Conservation (phyloP, 306 rosid genomes). For the Medicago ruthenica region DNA sequence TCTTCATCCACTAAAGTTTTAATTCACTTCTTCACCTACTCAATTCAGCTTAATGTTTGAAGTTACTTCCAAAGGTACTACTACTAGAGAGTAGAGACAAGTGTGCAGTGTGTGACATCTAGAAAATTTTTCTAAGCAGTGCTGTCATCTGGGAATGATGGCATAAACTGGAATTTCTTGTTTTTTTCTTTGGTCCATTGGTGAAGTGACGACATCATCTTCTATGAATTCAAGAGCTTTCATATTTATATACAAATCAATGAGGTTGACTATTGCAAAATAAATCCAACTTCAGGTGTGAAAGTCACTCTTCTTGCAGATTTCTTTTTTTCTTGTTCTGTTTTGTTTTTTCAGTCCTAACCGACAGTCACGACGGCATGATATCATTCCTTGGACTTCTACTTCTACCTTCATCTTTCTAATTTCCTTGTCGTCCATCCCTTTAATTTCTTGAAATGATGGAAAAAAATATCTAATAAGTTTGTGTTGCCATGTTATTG, state of each 20-base stretch:
- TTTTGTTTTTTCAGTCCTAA: slow-evolving; percentile 17
- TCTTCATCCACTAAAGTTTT: background rate
- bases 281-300: slow-evolving; percentile 52
- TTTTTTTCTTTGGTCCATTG: background rate
- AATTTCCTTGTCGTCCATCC: too few species aligned
- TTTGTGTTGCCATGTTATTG: too few species aligned
- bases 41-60: too few species aligned
- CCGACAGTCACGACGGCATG: slow-evolving; percentile 34
- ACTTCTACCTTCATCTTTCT: slow-evolving; percentile 36
- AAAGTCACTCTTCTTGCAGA: slow-evolving; percentile 31
- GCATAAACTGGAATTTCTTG: background rate
- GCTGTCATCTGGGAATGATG: background rate
- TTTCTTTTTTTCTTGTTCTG: slow-evolving; percentile 24
- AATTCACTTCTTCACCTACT: too few species aligned
- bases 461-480: too few species aligned
- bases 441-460: too few species aligned
- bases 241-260: slow-evolving; percentile 25
- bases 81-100: slow-evolving; percentile 37
- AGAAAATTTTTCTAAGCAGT: background rate
- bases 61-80: slow-evolving; percentile 42
- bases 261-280: slow-evolving; percentile 20
- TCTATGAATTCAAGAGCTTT: slow-evolving; percentile 39
- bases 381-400: slow-evolving; percentile 31
- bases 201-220: slow-evolving; percentile 15
- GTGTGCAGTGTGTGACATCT: slow-evolving; percentile 26